Evolutionary conservation across 2,329 filamentous ascomycete species (phyloP), one percentile per base, ranked within the genome.

Genomic region (Neophaeococcomyces mojaviensis): DNA sequence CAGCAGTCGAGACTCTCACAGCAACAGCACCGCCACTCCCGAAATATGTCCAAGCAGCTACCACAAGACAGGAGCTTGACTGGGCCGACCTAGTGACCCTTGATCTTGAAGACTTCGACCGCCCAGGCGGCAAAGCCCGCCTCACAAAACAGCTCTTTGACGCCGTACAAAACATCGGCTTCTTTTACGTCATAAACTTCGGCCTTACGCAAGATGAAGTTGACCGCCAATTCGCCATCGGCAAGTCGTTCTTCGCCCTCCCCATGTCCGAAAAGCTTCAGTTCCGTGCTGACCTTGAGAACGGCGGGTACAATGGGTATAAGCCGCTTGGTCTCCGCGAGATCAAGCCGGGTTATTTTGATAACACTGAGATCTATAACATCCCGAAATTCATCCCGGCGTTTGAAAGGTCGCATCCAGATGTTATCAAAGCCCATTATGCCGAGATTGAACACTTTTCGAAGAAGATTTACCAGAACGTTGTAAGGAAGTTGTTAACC

Each of bases 111-210:
- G 67, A 71, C 32, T 78, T 76, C 55, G 68, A 74, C 34, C 58
- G 66, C 20, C 73, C 74, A 0, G 73, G 69, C 0, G 76, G 76
- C 1, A 78, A 77, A 53, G 63, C 76, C 48, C 64, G 64, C 34
- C 59, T 81, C 1, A 73, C 74, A 1, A 63, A 67, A 26, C 73
- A 79, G 54, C 67, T 81, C 2, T 69, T 71, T 36, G 68, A 78
- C 28, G 74, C 74, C 1, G 70, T 73, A 5, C 66, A 71, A 38
- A 63, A 67, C 28, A 65, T 70, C 39, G 59, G 59, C 0, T 77
- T 81, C 65, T 82, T 81, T 64, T 81, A 81, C 53, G 71, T 81
- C 26, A 73, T 69, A 51, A 78, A 81, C 61, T 79, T 75, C 49
- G 77, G 77, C 18, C 64, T 82, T 2, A 65, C 62, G 0, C 74